A percentile compares a stretch with the other conserved stretches of the same genome.
These are phyloP conservation scores for Zelonia costaricensis DNA, from an alignment of 208 protist genomes.

Conservation along the genomic window DNA sequence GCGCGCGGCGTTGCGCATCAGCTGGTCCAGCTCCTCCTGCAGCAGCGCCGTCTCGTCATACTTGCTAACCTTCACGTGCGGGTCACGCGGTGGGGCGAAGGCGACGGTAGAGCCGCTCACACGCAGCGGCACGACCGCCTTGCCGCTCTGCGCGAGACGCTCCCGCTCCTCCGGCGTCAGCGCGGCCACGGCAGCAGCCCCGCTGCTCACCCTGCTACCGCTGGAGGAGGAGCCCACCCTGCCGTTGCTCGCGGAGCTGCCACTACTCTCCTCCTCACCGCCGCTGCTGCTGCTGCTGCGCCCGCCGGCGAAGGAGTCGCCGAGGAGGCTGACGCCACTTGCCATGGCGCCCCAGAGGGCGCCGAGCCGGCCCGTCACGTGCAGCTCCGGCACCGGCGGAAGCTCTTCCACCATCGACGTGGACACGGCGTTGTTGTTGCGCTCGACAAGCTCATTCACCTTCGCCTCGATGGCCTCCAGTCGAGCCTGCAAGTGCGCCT, in stretches of 20 bases:
- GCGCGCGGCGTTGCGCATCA: slow-evolving; percentile 12
- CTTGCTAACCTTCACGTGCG: slow-evolving; percentile 39
- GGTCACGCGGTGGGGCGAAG: slow-evolving; percentile 28
- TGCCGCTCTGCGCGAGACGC: slow-evolving; percentile 21
- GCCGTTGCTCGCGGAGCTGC: not conserved
- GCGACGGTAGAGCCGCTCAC: slow-evolving; percentile 17
- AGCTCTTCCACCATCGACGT: slow-evolving; percentile 31
- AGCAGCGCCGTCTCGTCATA: slow-evolving; percentile 37
- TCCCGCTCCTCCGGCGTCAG: slow-evolving; percentile 7
- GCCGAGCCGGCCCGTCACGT: slow-evolving; percentile 32
- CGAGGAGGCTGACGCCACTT: slow-evolving; percentile 13
- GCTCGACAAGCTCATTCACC: slow-evolving; percentile 72
- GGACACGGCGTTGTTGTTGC: slow-evolving; percentile 15
- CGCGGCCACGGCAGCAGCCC: too few species aligned
- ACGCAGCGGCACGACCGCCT: slow-evolving; percentile 17
- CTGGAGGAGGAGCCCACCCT: too few species aligned
- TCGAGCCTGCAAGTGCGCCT: slow-evolving; percentile 53
- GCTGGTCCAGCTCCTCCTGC: slow-evolving; percentile 36
- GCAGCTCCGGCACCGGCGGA: slow-evolving; percentile 38
- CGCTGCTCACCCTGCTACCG: too few species aligned
- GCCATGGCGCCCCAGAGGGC: slow-evolving; percentile 33
- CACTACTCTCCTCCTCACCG: too few species aligned
- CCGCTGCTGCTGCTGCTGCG: not conserved
- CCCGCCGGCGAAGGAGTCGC: slow-evolving; percentile 1
- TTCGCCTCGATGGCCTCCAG: slow-evolving; percentile 75